Conservation (phyloP, 2,329 filamentous ascomycete species). For the Neurospora sp. region DNA sequence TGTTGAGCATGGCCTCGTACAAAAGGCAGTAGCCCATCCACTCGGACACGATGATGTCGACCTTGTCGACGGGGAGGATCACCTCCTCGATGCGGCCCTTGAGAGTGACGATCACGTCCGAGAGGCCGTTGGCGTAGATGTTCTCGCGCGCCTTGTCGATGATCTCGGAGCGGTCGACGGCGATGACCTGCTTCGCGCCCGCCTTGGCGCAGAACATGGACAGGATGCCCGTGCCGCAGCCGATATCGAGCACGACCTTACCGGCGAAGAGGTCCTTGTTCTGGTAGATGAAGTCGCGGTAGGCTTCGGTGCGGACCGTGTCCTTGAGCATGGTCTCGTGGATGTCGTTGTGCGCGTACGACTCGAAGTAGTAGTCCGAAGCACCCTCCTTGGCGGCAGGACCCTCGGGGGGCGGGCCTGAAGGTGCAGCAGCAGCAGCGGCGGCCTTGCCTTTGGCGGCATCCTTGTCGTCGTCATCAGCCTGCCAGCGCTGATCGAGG, state of each 20-base stretch:
- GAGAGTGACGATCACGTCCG: conserved; percentile 65
- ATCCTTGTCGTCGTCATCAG: conserved; percentile 36
- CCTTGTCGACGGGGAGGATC: conserved; percentile 62
- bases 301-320: conserved; percentile 75
- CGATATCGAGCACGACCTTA: conserved; percentile 84
- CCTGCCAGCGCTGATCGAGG: conserved; percentile 54
- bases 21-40: conserved; percentile 97
- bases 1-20: conserved; percentile 94
- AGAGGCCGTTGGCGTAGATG: conserved; percentile 69
- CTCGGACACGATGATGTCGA: conserved; percentile 92
- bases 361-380: conserved; percentile 48
- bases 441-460: conserved; percentile 15
- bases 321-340: conserved; percentile 97
- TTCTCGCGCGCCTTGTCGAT: conserved; percentile 81
- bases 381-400: conserved; percentile 26
- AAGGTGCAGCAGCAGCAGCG: not conserved
- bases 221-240: conserved; percentile 78
- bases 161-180: conserved; percentile 87
- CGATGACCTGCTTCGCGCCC: conserved; percentile 76
- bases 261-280: conserved; percentile 80
- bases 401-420: conserved; percentile 14
- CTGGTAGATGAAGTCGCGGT: conserved; percentile 89
- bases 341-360: conserved; percentile 58
- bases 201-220: conserved; percentile 93
- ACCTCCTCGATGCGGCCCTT: conserved; percentile 86